Base-by-base conservation (phyloP, 371 early-diverging fungal genomes). In the Zychaea mexicana region DNA sequence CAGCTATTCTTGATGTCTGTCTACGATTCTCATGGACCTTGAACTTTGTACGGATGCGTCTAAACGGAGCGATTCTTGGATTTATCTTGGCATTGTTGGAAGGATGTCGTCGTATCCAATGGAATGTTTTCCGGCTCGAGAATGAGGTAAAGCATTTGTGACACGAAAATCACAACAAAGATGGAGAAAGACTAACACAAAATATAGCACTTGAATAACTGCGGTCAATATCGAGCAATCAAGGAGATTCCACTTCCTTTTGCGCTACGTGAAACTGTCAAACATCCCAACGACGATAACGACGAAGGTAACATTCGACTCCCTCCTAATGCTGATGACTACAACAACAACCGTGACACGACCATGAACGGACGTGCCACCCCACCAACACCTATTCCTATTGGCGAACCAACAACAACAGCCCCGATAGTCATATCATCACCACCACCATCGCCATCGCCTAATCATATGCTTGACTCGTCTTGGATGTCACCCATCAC, bases 101-200 rank as follows among this genome's bases (percentile, higher is more conserved):
- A 78, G 74, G 76, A 2, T 84, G 89, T 58, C 83, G 96, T 21
- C 90, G 96, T 33, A 89, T 90, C 62, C 85, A 87, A 64, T 96
- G 96, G 96, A 91, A 90, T 68, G 85, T 96, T 61, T 89, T 93
- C 69, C 91, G 96, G 15, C 79, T 96, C 57, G 96, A 96, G 67
- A 93, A 95, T 69, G 96, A 96, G 65, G 81, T 86, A 83, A 60
- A 45, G 8, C 10, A 52, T 27, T 22, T n/a, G n/a, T n/a, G n/a
- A n/a, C n/a, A n/a, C n/a, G n/a, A n/a, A n/a, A n/a, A n/a, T n/a
- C n/a, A n/a, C n/a, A n/a, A n/a, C n/a, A n/a, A n/a, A n/a, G n/a
- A n/a, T n/a, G n/a, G n/a, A n/a, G n/a, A n/a, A n/a, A n/a, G n/a
- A n/a, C n/a, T n/a, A n/a, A n/a, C n/a, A n/a, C n/a, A n/a, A n/a